These are phyloP conservation scores for Pilaira anomala DNA, from an alignment of 192 early-diverging fungal genomes.

Conservation along the genomic window DNA sequence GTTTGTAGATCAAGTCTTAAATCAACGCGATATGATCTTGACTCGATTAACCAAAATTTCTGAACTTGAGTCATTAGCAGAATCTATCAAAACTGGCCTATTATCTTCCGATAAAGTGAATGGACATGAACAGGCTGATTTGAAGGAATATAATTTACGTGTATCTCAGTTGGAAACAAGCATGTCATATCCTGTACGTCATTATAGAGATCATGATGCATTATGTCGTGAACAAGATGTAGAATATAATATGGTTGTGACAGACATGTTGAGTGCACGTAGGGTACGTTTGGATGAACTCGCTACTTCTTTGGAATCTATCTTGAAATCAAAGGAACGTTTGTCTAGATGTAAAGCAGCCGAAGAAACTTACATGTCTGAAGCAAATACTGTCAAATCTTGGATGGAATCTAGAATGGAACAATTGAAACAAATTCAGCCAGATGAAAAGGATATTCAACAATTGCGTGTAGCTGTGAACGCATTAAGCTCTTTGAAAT, in stretches of 20 bases:
- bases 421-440: neutral
- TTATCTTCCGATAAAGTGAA: slow-evolving; percentile 8
- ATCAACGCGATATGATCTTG: slow-evolving; percentile 4
- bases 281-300: slow-evolving; percentile 17
- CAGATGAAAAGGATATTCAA: neutral
- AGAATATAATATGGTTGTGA: slow-evolving; percentile 10
- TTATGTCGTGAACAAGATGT: slow-evolving; percentile 8
- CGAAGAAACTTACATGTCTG: slow-evolving; percentile 12
- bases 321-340: slow-evolving; percentile 24
- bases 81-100: slow-evolving; percentile 13
- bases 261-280: slow-evolving; percentile 16
- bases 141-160: neutral
- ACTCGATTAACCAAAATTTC: slow-evolving; percentile 2
- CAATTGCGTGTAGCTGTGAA: slow-evolving; percentile 1
- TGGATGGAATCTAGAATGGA: slow-evolving; percentile 24
- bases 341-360: slow-evolving; percentile 24
- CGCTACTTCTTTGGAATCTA: slow-evolving; percentile 14
- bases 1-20: slow-evolving; percentile 16
- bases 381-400: slow-evolving; percentile 14
- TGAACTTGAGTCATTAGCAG: slow-evolving; percentile 12
- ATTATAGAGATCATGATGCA: neutral
- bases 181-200: slow-evolving; percentile 10
- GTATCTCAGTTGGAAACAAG: neutral
- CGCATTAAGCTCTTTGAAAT: slow-evolving; percentile 11
- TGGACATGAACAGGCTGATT: neutral